These are phyloP conservation scores for Naganishia liquefaciens DNA, from an alignment of 1,284 basidiomycete species.

Conservation along the genomic window DNA sequence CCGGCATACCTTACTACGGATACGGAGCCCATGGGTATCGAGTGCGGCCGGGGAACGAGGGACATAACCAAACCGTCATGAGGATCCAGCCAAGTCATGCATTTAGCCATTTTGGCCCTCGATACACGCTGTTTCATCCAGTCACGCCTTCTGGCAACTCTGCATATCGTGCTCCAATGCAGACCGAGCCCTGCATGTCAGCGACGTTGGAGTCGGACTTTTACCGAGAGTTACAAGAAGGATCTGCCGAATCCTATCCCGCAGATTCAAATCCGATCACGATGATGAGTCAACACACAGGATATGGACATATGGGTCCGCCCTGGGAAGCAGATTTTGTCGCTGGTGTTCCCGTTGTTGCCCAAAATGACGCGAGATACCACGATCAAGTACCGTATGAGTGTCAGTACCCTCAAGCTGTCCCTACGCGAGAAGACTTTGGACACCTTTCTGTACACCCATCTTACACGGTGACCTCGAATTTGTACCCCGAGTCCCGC, in stretches of 20 bases:
- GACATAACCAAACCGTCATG: not conserved
- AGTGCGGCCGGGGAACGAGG: not conserved
- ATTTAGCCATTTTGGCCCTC: not conserved
- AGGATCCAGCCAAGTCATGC: not conserved
- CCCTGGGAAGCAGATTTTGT: not conserved
- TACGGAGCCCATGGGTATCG: not conserved
- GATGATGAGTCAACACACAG: slow-evolving; percentile 2
- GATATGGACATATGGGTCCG: not conserved
- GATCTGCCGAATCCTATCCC: not conserved
- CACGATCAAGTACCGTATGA: not conserved
- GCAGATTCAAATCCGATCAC: not conserved
- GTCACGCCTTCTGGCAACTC: not conserved
- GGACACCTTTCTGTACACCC: not conserved
- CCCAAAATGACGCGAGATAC: not conserved
- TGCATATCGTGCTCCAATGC: slow-evolving; percentile 16
- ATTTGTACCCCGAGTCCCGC: not conserved
- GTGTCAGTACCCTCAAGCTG: not conserved
- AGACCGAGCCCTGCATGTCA: not conserved
- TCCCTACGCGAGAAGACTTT: not conserved
- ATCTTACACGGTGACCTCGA: not conserved
- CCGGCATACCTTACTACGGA: not conserved
- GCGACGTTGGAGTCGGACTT: no score
- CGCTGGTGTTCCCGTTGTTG: not conserved
- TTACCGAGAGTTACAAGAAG: no score
- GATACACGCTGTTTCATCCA: not conserved